These are phyloP conservation scores for Adenanthera pavonina DNA, from an alignment of 306 rosid genomes.

Conservation along the genomic window DNA sequence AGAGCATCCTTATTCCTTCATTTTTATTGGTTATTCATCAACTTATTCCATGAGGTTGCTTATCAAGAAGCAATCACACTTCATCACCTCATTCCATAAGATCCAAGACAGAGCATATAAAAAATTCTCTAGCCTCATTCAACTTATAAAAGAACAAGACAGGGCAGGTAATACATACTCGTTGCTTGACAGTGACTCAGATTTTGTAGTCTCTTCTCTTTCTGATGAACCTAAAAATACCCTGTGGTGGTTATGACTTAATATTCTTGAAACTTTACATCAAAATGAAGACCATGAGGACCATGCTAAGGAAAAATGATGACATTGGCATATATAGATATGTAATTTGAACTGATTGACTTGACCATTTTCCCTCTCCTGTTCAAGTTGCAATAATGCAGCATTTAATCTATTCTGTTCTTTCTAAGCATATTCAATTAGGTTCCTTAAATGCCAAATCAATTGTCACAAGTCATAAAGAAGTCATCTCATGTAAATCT, in stretches of 20 bases:
- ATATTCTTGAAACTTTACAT: conserved; percentile 32
- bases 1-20: background rate
- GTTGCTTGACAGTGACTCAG: conserved; percentile 43
- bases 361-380: background rate
- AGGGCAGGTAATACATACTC: conserved; percentile 64
- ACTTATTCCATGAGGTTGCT: background rate
- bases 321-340: background rate
- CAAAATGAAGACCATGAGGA: conserved; percentile 16
- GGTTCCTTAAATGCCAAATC: background rate
- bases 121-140: conserved; percentile 39
- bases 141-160: conserved; percentile 41
- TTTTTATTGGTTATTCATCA: background rate
- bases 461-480: background rate
- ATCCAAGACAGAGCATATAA: conserved; percentile 36
- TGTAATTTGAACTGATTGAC: background rate
- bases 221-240: conserved; percentile 59
- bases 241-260: conserved; percentile 34
- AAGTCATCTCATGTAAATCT: too few species aligned
- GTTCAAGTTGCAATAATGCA: too few species aligned
- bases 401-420: conserved; percentile 18
- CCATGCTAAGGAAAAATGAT: conserved; percentile 10
- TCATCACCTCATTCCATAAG: conserved; percentile 21
- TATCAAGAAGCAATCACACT: conserved; percentile 19
- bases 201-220: conserved; percentile 50
- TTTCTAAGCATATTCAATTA: background rate